Evolutionary conservation across 352 stramenopile genomes (phyloP), one percentile per base, ranked within the genome.

Genomic region (Phytophthora pinifolia): DNA sequence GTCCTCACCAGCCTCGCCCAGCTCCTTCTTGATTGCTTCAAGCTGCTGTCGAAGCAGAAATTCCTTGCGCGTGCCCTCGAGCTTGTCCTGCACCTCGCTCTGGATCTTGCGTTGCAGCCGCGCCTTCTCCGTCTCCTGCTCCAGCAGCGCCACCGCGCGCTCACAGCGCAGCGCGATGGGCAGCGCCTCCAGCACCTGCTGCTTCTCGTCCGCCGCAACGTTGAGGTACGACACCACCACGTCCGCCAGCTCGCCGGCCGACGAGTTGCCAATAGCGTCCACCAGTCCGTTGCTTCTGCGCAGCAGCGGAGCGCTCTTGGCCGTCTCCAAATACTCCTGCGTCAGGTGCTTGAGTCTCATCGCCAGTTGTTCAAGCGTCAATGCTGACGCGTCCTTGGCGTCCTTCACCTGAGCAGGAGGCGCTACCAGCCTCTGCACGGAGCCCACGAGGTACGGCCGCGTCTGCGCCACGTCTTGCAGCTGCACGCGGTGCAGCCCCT

Each of bases 1-100:
- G 9, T 86, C 74, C 9, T 86, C 74, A 2, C 67, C 61, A 1
- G 49, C 62, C 33, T 86, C 71, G 1, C 97, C 97, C 0, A 99
- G 77, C 66, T 99, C 94, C 43, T 99, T 99, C 75, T 99, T 99
- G 65, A 99, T 99, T 1, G 83, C 96, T 67, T 99, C 98, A 4
- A 99, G 77, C 67, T 99, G 97, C 70, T 99, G 96, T n/a, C 80
- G 93, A 2, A 99, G 68, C 41, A 99, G 88, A 54, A 99, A 99
- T 43, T 98, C 77, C 45, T 86, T 86, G 0, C 79, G 66, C 6
- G 76, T 81, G 1, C 74, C 79, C 42, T 89, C 78, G 30, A 89
- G 55, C 33, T 90, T 88, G 55, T 83, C 73, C 52, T 86, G 77
- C 22, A 88, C 76, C 9, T 88, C 72, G 37, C 57, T 88, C 33